phyloP scores from a whole-genome alignment of 805 yeast species.

The Saturnispora quitensis region DNA sequence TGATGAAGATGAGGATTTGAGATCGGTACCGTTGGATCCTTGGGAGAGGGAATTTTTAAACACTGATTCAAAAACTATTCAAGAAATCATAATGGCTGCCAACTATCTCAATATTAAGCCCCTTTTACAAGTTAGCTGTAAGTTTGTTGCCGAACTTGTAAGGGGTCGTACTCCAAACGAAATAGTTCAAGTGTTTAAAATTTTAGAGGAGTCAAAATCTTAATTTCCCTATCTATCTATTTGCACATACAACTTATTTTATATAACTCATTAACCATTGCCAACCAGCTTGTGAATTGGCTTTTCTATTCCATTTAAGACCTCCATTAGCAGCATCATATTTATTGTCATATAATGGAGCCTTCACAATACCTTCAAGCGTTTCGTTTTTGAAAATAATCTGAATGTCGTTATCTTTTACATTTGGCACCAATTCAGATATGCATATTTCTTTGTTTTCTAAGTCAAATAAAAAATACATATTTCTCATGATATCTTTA shows the following conservation, averaged over 20 bases:
- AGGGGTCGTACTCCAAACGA: slow-evolving; percentile 67
- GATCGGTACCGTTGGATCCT: slow-evolving; percentile 39
- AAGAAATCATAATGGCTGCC: slow-evolving; percentile 69
- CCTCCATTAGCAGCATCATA: neutral
- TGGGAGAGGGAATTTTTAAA: slow-evolving; percentile 89
- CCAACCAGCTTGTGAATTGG: neutral
- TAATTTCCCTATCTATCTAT: neutral
- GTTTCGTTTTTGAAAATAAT: neutral
- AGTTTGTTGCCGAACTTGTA: slow-evolving; percentile 69
- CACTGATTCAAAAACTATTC: slow-evolving; percentile 77
- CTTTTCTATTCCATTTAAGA: neutral
- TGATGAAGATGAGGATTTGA: slow-evolving; percentile 47
- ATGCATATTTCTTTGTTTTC: slow-evolving; percentile 23
- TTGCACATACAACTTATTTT: neutral
- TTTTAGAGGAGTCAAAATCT: slow-evolving; percentile 26
- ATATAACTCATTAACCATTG: slow-evolving; percentile 3
- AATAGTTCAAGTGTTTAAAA: slow-evolving; percentile 61
- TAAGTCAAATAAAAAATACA: slow-evolving; percentile 55
- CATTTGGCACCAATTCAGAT: neutral
- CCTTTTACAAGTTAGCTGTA: slow-evolving; percentile 60
- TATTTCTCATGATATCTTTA: slow-evolving; percentile 50
- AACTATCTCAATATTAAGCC: slow-evolving; percentile 65
- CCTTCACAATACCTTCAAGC: neutral
- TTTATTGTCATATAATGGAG: neutral
- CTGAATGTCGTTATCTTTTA: neutral